These are phyloP conservation scores for Acidomyces sp. DNA, from an alignment of 495 filamentous ascomycete genomes.

Conservation along the genomic window DNA sequence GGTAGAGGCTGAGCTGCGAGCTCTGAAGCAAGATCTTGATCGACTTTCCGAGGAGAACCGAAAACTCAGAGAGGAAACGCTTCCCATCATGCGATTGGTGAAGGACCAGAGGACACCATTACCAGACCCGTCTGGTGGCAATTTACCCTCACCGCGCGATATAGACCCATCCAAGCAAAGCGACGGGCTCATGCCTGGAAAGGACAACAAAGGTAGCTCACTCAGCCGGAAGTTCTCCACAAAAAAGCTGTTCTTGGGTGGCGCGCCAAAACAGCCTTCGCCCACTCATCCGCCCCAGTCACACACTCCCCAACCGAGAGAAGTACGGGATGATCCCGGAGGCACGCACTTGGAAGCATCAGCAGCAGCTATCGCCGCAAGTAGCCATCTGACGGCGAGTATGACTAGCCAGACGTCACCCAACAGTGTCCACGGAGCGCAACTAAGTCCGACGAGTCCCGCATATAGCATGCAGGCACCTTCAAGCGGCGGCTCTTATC, in stretches of 20 bases:
- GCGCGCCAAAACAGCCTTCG: slow-evolving; percentile 63
- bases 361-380: slow-evolving; percentile 55
- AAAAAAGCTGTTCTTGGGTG: slow-evolving; percentile 76
- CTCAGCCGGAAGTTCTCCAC: slow-evolving; percentile 76
- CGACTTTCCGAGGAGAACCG: slow-evolving; percentile 61
- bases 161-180: slow-evolving; percentile 17
- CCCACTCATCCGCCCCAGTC: slow-evolving; percentile 48
- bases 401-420: slow-evolving; percentile 44
- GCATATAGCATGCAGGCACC: slow-evolving; percentile 37
- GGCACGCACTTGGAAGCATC: slow-evolving; percentile 44
- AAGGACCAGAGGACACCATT: slow-evolving; percentile 86
- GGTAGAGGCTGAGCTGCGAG: slow-evolving; percentile 66
- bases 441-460: slow-evolving; percentile 56
- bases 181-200: slow-evolving; percentile 18
- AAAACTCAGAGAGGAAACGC: slow-evolving; percentile 72
- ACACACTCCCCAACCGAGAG: slow-evolving; percentile 17
- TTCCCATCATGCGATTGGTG: slow-evolving; percentile 75
- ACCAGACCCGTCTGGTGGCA: slow-evolving; percentile 38
- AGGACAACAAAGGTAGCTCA: slow-evolving; percentile 35
- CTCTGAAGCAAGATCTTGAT: slow-evolving; percentile 40
- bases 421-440: slow-evolving; percentile 46
- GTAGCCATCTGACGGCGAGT: slow-evolving; percentile 57
- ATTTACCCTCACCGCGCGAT: slow-evolving; percentile 32
- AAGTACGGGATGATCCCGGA: slow-evolving; percentile 34
- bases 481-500: slow-evolving; percentile 18